Base-by-base conservation (phyloP, 768 basidiomycete species). In the Mycena polygramma region DNA sequence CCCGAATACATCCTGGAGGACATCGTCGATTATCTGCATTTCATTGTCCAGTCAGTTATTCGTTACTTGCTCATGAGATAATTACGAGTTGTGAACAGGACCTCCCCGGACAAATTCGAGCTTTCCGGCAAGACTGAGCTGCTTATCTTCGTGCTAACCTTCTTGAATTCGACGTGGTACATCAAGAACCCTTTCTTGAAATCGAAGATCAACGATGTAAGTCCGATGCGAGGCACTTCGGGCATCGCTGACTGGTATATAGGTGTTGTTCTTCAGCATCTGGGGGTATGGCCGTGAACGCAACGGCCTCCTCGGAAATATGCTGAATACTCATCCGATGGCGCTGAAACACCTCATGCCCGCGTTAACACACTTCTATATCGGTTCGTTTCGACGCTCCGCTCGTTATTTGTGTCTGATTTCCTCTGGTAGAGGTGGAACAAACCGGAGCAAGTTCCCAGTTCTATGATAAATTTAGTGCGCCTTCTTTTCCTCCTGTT, bases 171-270 rank as follows among this genome's bases (percentile, higher is more conserved):
- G 45, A 97, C 97, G 0, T 96, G 95, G 89, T 99, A 96, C 79
- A 97, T 99, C 86, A 98, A 98, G 84, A 99, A 99, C 75, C 98
- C 98, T 0, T 98, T 97, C 85, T 79, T 99, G 75, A 98, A 98
- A 81, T 90, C 95, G 22, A 97, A 98, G 81, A 93, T 99, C 69
- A 96, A 98, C 73, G 94, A 98, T 78, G 95, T 96, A 72, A 52
- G 86, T 80, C 46, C 15, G 51, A 71, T 63, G 22, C 7, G 35
- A 36, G 14, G n/a, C 19, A 26, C 13, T 37, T 14, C 46, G 30
- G 49, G 49, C 22, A 55, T 26, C 57, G 57, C 49, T 72, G 61
- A 35, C 76, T 26, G 0, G 59, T 54, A 46, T 14, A 7, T 73
- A 95, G 92, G 90, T 91, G 13, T 79, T 95, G 61, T 94, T 92